A percentile compares a stretch with the other conserved stretches of the same genome.
phyloP scores from a whole-genome alignment of 768 basidiomycete genomes.

The Tubosaeta sp. region DNA sequence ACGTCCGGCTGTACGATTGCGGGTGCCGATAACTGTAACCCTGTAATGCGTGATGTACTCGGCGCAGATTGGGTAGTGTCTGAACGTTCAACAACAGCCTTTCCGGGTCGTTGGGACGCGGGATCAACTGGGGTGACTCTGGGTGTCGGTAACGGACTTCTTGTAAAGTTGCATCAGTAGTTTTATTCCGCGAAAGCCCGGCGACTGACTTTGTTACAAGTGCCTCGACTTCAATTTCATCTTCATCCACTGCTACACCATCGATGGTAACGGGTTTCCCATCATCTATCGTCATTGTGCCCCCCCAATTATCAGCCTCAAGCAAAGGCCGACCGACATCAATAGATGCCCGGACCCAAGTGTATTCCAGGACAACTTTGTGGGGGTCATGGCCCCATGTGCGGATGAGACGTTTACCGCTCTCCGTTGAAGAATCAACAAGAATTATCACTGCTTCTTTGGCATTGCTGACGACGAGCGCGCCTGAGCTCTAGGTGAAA shows the following conservation, averaged over 20 bases:
- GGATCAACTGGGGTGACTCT: slow-evolving; percentile 48
- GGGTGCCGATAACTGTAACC: neutral
- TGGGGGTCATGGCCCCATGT: slow-evolving; percentile 50
- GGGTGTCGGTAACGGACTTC: slow-evolving; percentile 61
- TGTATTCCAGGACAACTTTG: slow-evolving; percentile 48
- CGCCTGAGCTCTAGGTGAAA: slow-evolving; percentile 50
- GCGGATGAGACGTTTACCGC: slow-evolving; percentile 53
- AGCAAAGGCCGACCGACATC: slow-evolving; percentile 41
- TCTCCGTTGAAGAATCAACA: slow-evolving; percentile 48
- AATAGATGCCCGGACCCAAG: slow-evolving; percentile 50
- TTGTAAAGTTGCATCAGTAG: slow-evolving; percentile 30
- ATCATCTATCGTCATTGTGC: slow-evolving; percentile 30
- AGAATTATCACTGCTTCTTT: slow-evolving; percentile 54
- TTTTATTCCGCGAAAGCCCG: slow-evolving; percentile 7
- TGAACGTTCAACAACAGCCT: slow-evolving; percentile 1
- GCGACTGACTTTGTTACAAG: slow-evolving; percentile 42
- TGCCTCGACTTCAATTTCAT: slow-evolving; percentile 36
- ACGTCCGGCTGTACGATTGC: neutral
- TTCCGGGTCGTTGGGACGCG: slow-evolving; percentile 9
- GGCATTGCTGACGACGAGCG: slow-evolving; percentile 46
- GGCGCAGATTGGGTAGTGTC: neutral
- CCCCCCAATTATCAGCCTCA: slow-evolving; percentile 52
- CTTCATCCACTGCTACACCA: slow-evolving; percentile 32
- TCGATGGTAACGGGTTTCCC: slow-evolving; percentile 32
- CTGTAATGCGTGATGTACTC: neutral